A percentile compares a stretch with the other conserved stretches of the same genome.
phyloP scores from a whole-genome alignment of 129 eudicot species.

The Apium graveolens region DNA sequence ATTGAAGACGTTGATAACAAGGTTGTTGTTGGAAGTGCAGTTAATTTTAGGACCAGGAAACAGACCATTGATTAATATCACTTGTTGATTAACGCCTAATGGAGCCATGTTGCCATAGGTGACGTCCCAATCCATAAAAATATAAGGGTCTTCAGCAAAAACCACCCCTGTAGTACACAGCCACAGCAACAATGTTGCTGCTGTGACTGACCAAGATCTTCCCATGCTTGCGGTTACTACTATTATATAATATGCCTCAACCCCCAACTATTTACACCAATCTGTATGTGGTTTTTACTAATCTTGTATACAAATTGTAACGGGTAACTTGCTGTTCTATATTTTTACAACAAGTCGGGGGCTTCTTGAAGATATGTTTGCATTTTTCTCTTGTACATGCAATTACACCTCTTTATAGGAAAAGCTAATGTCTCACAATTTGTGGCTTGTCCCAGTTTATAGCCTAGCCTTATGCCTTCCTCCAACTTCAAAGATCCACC shows the following conservation, averaged over 20 bases:
- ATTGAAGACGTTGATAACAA: slow-evolving; percentile 67
- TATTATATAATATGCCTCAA: neutral
- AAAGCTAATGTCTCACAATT: neutral
- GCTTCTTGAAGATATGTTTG: neutral
- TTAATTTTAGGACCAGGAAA: slow-evolving; percentile 80
- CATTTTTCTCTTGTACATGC: neutral
- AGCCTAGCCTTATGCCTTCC: neutral
- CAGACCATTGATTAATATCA: slow-evolving; percentile 58
- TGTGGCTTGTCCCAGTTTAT: slow-evolving; percentile 5
- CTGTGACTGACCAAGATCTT: slow-evolving; percentile 5
- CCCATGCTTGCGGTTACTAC: neutral
- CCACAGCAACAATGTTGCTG: slow-evolving; percentile 28
- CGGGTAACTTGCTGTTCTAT: neutral
- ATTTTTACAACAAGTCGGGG: neutral
- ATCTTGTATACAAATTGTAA: neutral
- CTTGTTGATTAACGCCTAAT: slow-evolving; percentile 71
- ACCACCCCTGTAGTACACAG: slow-evolving; percentile 20
- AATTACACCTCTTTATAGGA: neutral
- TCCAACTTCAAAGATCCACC: neutral
- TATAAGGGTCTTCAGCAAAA: slow-evolving; percentile 65
- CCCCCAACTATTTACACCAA: neutral
- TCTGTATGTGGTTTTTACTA: neutral
- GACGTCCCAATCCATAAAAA: slow-evolving; percentile 59
- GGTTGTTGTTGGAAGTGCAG: slow-evolving; percentile 81
- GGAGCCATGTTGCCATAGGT: slow-evolving; percentile 69